phyloP scores from a whole-genome alignment of 495 filamentous ascomycete genomes.

The Penicillium herquei region DNA sequence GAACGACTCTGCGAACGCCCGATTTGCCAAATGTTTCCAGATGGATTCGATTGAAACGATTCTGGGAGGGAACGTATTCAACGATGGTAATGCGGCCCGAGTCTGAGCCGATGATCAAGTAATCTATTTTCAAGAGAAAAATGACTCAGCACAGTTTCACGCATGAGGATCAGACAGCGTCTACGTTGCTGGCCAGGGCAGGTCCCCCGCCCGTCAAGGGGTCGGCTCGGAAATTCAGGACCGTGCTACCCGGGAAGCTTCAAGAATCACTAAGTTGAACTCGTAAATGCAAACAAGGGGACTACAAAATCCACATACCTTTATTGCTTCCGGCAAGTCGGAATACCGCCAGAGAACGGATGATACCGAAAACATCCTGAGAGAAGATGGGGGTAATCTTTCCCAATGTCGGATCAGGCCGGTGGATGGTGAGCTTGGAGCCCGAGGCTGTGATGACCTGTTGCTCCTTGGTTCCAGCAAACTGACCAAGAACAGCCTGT shows the following conservation, averaged over 20 bases:
- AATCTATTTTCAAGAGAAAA: slow-evolving; percentile 62
- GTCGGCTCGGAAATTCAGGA: slow-evolving; percentile 35
- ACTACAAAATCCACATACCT: slow-evolving; percentile 66
- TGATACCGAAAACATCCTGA: slow-evolving; percentile 94
- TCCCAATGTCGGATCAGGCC: slow-evolving; percentile 78
- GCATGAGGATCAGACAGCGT: slow-evolving; percentile 30
- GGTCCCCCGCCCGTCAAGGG: slow-evolving; percentile 33
- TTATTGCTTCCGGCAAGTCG: slow-evolving; percentile 90
- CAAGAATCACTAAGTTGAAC: slow-evolving; percentile 92
- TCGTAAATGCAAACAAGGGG: slow-evolving; percentile 47
- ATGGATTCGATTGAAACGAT: slow-evolving; percentile 85
- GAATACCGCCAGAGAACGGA: slow-evolving; percentile 82
- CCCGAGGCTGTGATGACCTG: slow-evolving; percentile 95
- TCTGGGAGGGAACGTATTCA: slow-evolving; percentile 85
- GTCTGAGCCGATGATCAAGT: slow-evolving; percentile 92
- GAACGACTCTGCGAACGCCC: slow-evolving; percentile 89
- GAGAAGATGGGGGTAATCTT: slow-evolving; percentile 83
- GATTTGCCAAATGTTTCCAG: slow-evolving; percentile 98
- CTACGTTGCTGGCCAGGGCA: slow-evolving; percentile 45
- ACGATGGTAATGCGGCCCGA: slow-evolving; percentile 92
- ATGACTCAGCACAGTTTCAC: slow-evolving; percentile 57
- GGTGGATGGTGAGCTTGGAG: slow-evolving; percentile 81
- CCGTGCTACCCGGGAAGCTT: slow-evolving; percentile 62
- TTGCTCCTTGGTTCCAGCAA: slow-evolving; percentile 91
- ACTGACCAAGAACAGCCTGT: slow-evolving; percentile 89